A percentile compares a stretch with the other conserved stretches of the same genome.
Evolutionary conservation across 306 rosid species (phyloP).

Genomic region (Astragalus membranaceus): DNA sequence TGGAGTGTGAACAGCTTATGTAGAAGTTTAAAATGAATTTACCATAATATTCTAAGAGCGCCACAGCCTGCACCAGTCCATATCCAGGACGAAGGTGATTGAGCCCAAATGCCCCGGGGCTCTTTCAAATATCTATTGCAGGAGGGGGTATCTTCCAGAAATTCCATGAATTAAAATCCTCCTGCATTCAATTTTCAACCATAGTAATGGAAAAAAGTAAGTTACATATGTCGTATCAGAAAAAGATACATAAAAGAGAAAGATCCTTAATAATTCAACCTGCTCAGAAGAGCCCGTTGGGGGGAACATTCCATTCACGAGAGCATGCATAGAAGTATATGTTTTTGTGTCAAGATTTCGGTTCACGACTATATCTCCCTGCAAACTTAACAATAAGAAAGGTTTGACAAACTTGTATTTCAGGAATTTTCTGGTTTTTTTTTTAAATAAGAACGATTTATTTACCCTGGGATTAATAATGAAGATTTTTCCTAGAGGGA

Average conservation of each 20-base stretch:
- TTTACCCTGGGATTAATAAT: slow-evolving; percentile 87
- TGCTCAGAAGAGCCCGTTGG: slow-evolving; percentile 53
- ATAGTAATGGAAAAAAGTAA: not conserved
- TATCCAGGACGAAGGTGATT: slow-evolving; percentile 15
- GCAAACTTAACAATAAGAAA: slow-evolving; percentile 33
- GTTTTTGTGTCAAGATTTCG: slow-evolving; percentile 66
- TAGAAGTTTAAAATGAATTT: slow-evolving; percentile 17
- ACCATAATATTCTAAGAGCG: slow-evolving; percentile 27
- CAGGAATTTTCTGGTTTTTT: not conserved
- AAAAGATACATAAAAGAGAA: not conserved
- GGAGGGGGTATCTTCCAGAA: slow-evolving; percentile 79
- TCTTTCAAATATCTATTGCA: slow-evolving; percentile 35
- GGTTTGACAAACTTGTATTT: slow-evolving; percentile 17
- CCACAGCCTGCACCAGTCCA: slow-evolving; percentile 18
- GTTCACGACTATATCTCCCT: slow-evolving; percentile 89
- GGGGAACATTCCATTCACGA: slow-evolving; percentile 91
- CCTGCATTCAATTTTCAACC: slow-evolving; percentile 43
- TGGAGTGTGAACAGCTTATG: not conserved
- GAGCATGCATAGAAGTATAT: slow-evolving; percentile 79
- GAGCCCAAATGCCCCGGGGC: slow-evolving; percentile 6
- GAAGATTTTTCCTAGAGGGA: slow-evolving; percentile 89
- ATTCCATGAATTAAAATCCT: slow-evolving; percentile 94
- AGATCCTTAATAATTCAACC: slow-evolving; percentile 37
- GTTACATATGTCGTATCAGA: not conserved
- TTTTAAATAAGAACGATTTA: slow-evolving; percentile 8